Percentiles rank a stretch among this genome's conserved stretches.
These are phyloP conservation scores for Aureobasidium sp. DNA, from an alignment of 2,329 filamentous ascomycete species.

Conservation along the genomic window DNA sequence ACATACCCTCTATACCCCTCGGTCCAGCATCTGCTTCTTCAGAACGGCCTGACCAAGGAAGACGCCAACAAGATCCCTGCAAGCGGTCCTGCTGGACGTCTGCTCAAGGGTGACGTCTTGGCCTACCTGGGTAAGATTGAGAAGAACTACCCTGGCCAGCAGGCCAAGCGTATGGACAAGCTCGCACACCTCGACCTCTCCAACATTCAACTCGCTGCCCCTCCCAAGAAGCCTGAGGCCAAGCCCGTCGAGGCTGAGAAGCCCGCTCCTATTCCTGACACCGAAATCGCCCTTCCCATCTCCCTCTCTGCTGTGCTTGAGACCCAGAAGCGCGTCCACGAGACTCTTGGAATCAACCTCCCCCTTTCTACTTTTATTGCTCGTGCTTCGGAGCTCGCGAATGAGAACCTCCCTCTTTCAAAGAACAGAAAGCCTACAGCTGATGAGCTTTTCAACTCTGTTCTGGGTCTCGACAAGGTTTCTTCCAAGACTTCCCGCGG, in stretches of 20 bases:
- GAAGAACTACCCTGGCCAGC: slow-evolving; percentile 60
- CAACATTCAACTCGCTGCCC: slow-evolving; percentile 76
- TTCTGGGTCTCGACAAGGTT: slow-evolving; percentile 63
- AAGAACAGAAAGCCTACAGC: slow-evolving; percentile 59
- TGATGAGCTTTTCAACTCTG: slow-evolving; percentile 81
- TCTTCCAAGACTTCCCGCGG: slow-evolving; percentile 45
- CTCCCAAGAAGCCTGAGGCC: slow-evolving; percentile 39
- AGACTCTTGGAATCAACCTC: slow-evolving; percentile 69
- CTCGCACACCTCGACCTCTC: slow-evolving; percentile 82
- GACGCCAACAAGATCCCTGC: slow-evolving; percentile 76
- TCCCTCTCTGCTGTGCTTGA: slow-evolving; percentile 72
- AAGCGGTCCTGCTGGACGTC: slow-evolving; percentile 77
- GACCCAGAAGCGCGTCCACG: slow-evolving; percentile 72
- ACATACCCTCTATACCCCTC: slow-evolving; percentile 74
- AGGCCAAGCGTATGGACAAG: slow-evolving; percentile 66
- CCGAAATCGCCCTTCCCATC: slow-evolving; percentile 64
- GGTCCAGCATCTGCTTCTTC: slow-evolving; percentile 71
- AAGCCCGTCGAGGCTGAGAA: slow-evolving; percentile 39
- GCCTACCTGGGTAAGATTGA: slow-evolving; percentile 78
- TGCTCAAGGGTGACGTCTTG: slow-evolving; percentile 93
- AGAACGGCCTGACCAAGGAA: slow-evolving; percentile 67
- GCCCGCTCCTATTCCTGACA: slow-evolving; percentile 39
- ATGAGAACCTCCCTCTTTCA: slow-evolving; percentile 71
- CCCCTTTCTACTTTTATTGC: slow-evolving; percentile 82
- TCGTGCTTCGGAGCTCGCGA: slow-evolving; percentile 78